Evolutionary conservation across 2,329 filamentous ascomycete genomes (phyloP), one percentile per base, ranked within the genome.

Genomic region (Beauveria varroae): DNA sequence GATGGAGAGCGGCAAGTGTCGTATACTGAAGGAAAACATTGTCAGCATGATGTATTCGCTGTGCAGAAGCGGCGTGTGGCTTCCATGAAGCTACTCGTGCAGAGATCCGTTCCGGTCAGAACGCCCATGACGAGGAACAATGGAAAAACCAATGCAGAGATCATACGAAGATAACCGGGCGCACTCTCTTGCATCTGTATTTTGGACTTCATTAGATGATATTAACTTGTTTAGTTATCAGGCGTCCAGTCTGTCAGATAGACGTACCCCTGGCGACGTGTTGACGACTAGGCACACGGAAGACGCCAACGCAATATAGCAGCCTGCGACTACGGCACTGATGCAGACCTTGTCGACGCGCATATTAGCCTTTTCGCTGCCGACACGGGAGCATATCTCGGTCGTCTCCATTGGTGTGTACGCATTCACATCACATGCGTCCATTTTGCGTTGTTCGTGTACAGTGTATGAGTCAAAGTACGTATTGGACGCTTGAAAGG

Each of bases 291-390:
- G 69, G 0, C 72, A 68, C 2, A 78, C 75, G 0, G 77, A 80
- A 47, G 76, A 79, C 5, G 77, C 81, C 64, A 85, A 83, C 2
- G 78, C 74, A 1, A 84, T 70, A 6, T 84, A 69, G 60, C 76
- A 76, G 0, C 82, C 82, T 5, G 80, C 80, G 51, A 80, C 78
- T 46, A 83, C 74, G 4, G 77, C 71, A 63, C 78, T 81, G 51
- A 81, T 65, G 64, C 83, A 82, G 46, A 82, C 72, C 64, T 83
- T 83, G 66, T 81, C 77, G 4, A 78, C 69, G 10, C 79, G 74
- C 78, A 80, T 83, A 60, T 79, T 75, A 10, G 79, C 79, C 67
- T 84, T 84, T 58, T 74, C 74, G 28, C 73, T 73, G 5, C 81
- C 82, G n/a, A 78, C 74, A 12, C 79, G 75, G 1, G 76, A 77